These are phyloP conservation scores for Tricholoma sp. DNA, from an alignment of 768 basidiomycete genomes.

Conservation along the genomic window DNA sequence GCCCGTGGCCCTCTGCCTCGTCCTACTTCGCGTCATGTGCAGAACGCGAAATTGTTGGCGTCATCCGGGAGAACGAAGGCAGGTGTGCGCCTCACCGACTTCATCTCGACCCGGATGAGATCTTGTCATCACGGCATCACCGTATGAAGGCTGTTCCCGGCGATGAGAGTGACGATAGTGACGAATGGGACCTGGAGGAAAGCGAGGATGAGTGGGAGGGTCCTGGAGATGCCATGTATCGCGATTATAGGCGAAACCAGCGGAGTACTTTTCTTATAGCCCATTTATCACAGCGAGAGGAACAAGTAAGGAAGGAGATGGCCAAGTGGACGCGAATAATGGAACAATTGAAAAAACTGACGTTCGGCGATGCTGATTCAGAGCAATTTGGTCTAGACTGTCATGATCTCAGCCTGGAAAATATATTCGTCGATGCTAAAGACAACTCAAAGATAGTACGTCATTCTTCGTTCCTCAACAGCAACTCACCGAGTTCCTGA, in stretches of 20 bases:
- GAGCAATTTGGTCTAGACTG: slow-evolving; percentile 77
- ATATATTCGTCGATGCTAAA: slow-evolving; percentile 71
- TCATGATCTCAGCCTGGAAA: slow-evolving; percentile 83
- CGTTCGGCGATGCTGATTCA: slow-evolving; percentile 21
- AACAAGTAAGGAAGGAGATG: slow-evolving; percentile 66
- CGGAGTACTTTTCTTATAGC: slow-evolving; percentile 74
- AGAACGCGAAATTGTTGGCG: slow-evolving; percentile 68
- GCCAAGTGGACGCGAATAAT: slow-evolving; percentile 62
- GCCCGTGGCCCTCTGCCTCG: slow-evolving; percentile 59
- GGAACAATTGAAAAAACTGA: slow-evolving; percentile 43
- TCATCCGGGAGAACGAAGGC: slow-evolving; percentile 74
- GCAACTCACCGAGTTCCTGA: slow-evolving; percentile 4
- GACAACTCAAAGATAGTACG: slow-evolving; percentile 70
- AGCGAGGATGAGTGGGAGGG: slow-evolving; percentile 80
- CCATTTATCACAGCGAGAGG: slow-evolving; percentile 61
- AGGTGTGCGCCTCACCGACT: slow-evolving; percentile 69
- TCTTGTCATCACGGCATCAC: slow-evolving; percentile 67
- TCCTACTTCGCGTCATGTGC: slow-evolving; percentile 64
- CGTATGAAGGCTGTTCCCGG: slow-evolving; percentile 61
- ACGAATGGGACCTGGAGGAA: slow-evolving; percentile 76
- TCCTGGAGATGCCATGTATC: slow-evolving; percentile 73
- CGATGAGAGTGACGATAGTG: slow-evolving; percentile 70
- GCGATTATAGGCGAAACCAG: slow-evolving; percentile 80
- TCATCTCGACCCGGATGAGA: slow-evolving; percentile 79
- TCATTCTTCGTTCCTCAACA: slow-evolving; percentile 8